Conservation (phyloP, 257 asterid species). For the Nicotiana sylvestris region DNA sequence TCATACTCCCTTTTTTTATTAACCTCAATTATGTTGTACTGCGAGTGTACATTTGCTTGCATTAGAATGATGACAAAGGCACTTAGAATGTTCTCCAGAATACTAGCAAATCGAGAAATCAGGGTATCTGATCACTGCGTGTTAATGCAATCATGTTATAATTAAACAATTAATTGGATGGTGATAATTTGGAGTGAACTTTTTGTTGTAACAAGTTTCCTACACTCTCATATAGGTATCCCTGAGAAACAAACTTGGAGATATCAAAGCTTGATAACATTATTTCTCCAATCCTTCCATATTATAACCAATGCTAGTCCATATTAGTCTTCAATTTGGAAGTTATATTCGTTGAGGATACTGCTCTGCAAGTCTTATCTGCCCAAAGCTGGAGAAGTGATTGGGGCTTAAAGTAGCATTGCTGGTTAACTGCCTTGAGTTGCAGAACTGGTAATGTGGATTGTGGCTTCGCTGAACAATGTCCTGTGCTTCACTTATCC, state of each 20-base stretch:
- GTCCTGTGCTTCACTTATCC: too few species aligned
- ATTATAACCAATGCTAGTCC: not conserved
- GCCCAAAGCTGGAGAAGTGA: too few species aligned
- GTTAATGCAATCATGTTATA: not conserved
- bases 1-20: too few species aligned
- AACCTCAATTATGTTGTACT: too few species aligned
- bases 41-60: too few species aligned
- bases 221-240: not conserved
- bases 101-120: not conserved
- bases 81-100: too few species aligned
- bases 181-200: not conserved
- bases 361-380: too few species aligned
- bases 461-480: too few species aligned
- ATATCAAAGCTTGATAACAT: not conserved
- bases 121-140: not conserved
- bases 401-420: too few species aligned
- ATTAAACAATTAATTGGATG: not conserved
- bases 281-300: not conserved
- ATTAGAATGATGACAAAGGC: not conserved
- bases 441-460: too few species aligned
- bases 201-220: constrained; percentile 1
- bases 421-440: too few species aligned
- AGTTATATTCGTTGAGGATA: not conserved
- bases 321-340: not conserved
- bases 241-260: not conserved